Evolutionary conservation across 208 protist species (phyloP), one percentile per base, ranked within the genome.

Genomic region (Leishmania arabica): DNA sequence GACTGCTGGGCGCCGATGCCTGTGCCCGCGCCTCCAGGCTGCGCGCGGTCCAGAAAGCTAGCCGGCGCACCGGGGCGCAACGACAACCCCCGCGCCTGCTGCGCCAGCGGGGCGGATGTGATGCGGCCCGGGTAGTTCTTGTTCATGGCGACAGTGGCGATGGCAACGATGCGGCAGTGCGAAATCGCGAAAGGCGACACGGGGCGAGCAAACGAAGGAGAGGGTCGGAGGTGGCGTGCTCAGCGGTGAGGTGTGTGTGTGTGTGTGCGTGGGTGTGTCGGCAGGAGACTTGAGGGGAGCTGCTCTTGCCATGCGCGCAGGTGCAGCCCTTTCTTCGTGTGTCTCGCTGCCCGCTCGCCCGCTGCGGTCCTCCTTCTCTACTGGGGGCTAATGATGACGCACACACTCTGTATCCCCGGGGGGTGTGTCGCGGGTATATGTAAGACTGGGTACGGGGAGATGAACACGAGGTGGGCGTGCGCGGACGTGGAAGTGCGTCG

Each of bases 21-120:
- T 49, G 69, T 17, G 11, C 69, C 45, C n/a, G 53, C 9, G 34
- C 31, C 24, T 6, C n/a, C 73, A n/a, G 54, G 21, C 31, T 62
- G 51, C 15, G 51, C 51, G 37, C 73, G 73, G 15, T 77, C 73
- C 7, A 64, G 51, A 56, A 65, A 77, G 73, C n/a, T 58, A 24
- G 37, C 31, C 34, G 51, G 34, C 19, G 73, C 53, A 21, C 54
- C 40, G 74, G 74, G 9, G 74, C 74, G 76, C 58, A 54, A 42
- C 15, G 81, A 62, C 15, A 81, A 75, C 58, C 69, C 77, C 19
- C 81, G 81, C 34, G 81, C 54, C n/a, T 58, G 75, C 49, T 74
- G 81, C 37, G 81, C 51, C 47, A 80, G 64, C 49, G 75, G 82
- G 31, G 82, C 82, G 54, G 82, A 80, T 15, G 75, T 85, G 54